Evolutionary conservation across 108 stramenopile species (phyloP), one percentile per base, ranked within the genome.

Genomic region (Mayamaea pseudoterrestris): DNA sequence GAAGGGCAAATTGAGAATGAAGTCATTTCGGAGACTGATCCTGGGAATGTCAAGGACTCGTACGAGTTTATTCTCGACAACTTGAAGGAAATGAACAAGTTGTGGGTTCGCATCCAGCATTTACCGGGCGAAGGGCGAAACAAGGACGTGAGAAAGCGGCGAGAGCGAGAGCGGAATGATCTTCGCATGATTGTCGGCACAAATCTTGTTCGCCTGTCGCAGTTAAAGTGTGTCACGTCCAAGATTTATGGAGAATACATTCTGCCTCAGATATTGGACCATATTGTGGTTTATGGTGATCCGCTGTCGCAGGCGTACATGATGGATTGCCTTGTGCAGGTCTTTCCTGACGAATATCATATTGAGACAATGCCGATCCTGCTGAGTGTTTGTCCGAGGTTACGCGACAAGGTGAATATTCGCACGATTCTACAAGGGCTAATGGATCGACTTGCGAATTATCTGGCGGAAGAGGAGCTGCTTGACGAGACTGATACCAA

Each of bases 81-180:
- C 60, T 93, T 98, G 50, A 52, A 74, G 41, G 96, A 97, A 74
- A 93, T 94, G 72, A 99, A 98, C 69, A 87, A 94, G 25, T 76
- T 99, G 23, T 99, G 98, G 98, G 95, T 98, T 2, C 94, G 98
- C 21, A 90, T 99, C 62, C 97, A 97, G 74, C 78, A 88, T 47
- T 55, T 87, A 52, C 82, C 83, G 13, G 80, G 84, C 23, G 80
- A 78, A 47, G 66, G 65, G n/a, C 62, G 66, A 24, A 66, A 63
- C 52, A 83, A 83, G 46, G 92, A 91, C 51, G 72, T 74, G 24
- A 70, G 84, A 27, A 88, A 87, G 45, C 74, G 83, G 40, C 82
- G 96, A 21, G 95, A 97, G 58, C 84, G 86, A 27, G 95, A 99
- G 57, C 85, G 98, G 27, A 89, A 94, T 36, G 97, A 99, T 37